Base-by-base conservation (phyloP, 371 early-diverging fungal species). In the Nematocida displodere region DNA sequence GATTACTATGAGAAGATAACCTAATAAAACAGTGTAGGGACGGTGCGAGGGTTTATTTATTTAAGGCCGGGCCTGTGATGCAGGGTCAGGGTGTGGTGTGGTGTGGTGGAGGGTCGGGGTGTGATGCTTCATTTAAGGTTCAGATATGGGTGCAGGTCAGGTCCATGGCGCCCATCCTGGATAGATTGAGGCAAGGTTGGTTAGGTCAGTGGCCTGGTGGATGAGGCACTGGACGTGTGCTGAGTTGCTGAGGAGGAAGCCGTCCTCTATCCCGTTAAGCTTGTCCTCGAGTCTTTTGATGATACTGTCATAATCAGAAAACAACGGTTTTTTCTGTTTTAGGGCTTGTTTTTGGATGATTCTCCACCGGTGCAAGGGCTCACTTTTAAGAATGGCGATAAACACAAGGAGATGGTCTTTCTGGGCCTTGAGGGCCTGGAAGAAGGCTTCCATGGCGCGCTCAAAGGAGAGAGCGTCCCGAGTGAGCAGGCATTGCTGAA, bases 1-100 rank as follows among this genome's bases (percentile, higher is more conserved):
- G 64, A 77, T 79, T 59, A 42, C 63, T 24, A 61, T 63, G 54
- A 75, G 80, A 55, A 80, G 78, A 17, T 81, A 81, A 42, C 37
- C 11, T 13, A 20, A 53, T 53, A 11, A 53, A 53, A 13, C 29
- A 8, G 46, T 17, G 17, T 44, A 44, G 46, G 17, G 55, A 50
- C 8, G 8, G 26, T 13, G 49, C 49, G 15, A 53, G 13, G 13
- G 31, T 53, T 15, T 53, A 53, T 20, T 15, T 20, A 53, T 13
- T 53, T 15, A 53, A 24, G 15, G 11, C 11, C 24, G 20, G 20
- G 24, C 15, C 31, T 13, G 20, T 13, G 13, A 22, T 15, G 20
- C 13, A 31, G 13, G 15, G 24, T 20, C 31, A 15, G 20, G 54
- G 20, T 53, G 20, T 22, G 13, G 13, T 13, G 31, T 13, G 15